Conservation (phyloP, 2,329 filamentous ascomycete genomes). For the Colletotrichum costaricense region DNA sequence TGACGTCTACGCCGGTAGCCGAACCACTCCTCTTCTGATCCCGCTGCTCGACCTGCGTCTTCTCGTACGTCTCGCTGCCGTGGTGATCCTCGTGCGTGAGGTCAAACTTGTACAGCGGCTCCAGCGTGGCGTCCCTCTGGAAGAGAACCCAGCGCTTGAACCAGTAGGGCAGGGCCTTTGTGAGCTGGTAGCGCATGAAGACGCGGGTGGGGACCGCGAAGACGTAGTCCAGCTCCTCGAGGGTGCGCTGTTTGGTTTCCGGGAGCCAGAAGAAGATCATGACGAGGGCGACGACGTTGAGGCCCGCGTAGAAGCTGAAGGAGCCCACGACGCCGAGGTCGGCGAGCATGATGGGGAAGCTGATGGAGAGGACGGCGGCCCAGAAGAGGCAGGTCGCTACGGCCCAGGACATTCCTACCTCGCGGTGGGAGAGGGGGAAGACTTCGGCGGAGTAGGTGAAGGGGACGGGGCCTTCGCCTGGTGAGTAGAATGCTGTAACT, state of each 20-base stretch:
- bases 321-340: constrained; percentile 44
- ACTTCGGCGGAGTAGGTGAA: constrained; percentile 73
- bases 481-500: constrained; percentile 66
- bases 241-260: constrained; percentile 68
- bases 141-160: constrained; percentile 44
- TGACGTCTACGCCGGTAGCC: neutral
- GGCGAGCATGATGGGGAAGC: constrained; percentile 61
- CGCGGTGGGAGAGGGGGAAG: constrained; percentile 72
- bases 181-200: constrained; percentile 48
- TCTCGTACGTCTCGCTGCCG: constrained; percentile 47
- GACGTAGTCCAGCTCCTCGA: constrained; percentile 58
- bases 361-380: constrained; percentile 61
- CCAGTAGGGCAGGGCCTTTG: constrained; percentile 47
- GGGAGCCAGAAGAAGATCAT: constrained; percentile 69
- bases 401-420: constrained; percentile 73
- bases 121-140: constrained; percentile 46
- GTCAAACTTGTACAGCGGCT: constrained; percentile 56
- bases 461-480: constrained; percentile 68
- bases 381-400: constrained; percentile 71
- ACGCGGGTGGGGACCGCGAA: constrained; percentile 47
- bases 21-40: constrained; percentile 38
- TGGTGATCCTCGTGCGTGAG: constrained; percentile 42
- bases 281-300: constrained; percentile 65
- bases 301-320: constrained; percentile 65
- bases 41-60: constrained; percentile 52